These are phyloP conservation scores for Talaromyces sp. DNA, from an alignment of 2,329 filamentous ascomycete genomes.

Conservation along the genomic window DNA sequence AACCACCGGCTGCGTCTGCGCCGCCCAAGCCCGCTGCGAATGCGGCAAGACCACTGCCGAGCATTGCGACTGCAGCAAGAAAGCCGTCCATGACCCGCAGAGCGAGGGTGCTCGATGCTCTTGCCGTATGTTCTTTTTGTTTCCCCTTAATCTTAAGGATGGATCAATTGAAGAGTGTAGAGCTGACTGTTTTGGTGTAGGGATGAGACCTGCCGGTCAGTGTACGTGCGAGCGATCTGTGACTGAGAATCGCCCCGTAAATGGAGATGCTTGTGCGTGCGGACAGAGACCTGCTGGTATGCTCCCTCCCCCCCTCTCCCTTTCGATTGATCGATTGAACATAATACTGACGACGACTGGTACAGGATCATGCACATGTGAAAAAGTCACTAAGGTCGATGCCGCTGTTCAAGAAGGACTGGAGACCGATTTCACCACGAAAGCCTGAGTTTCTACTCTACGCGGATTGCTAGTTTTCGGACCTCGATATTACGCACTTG, in stretches of 20 bases:
- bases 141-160: not conserved
- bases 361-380: conserved; percentile 73
- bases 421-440: conserved; percentile 74
- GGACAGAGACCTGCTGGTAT: conserved; percentile 69
- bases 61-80: conserved; percentile 79
- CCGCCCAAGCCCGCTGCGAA: conserved; percentile 66
- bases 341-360: not conserved
- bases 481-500: not conserved
- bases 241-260: conserved; percentile 63
- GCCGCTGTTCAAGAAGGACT: conserved; percentile 39
- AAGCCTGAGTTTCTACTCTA: not conserved
- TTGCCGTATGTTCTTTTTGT: conserved; percentile 57
- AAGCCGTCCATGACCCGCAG: conserved; percentile 66
- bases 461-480: not conserved
- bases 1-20: conserved; percentile 55
- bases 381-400: conserved; percentile 64
- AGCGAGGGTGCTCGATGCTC: conserved; percentile 72
- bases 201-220: conserved; percentile 69
- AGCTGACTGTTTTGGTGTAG: conserved; percentile 31
- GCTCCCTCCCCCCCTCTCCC: conserved; percentile 27
- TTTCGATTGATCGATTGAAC: not conserved
- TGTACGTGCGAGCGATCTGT: conserved; percentile 76
- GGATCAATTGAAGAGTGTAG: conserved; percentile 1
- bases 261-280: conserved; percentile 68
- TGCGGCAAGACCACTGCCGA: conserved; percentile 86